phyloP scores from a whole-genome alignment of 1,139 yeast species.

The Spathaspora sp. region DNA sequence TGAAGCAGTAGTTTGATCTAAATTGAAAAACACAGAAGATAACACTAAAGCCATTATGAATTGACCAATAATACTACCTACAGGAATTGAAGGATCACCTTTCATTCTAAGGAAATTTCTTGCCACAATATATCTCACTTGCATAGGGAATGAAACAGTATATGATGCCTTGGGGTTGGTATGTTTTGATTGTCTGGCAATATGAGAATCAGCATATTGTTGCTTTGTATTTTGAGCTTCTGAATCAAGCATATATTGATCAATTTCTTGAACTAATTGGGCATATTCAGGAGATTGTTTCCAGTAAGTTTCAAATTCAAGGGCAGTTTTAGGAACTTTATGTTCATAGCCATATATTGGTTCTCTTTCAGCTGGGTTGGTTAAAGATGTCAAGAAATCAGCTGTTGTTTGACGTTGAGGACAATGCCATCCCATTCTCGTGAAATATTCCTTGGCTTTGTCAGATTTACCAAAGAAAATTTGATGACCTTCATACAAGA shows the following conservation, averaged over 20 bases:
- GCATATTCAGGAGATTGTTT: conserved; percentile 20
- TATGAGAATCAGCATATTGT: conserved; percentile 51
- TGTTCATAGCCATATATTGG: conserved; percentile 45
- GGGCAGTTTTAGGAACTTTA: conserved; percentile 25
- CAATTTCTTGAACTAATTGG: conserved; percentile 18
- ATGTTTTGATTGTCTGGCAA: conserved; percentile 57
- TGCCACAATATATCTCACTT: conserved; percentile 55
- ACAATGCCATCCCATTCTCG: conserved; percentile 54
- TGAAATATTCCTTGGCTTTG: conserved; percentile 54
- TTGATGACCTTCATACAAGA: conserved; percentile 76
- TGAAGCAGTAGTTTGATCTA: conserved; percentile 47
- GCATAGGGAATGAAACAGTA: conserved; percentile 65
- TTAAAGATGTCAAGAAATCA: conserved; percentile 74
- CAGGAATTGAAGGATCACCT: conserved; percentile 67
- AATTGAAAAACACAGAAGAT: conserved; percentile 64
- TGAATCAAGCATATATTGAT: conserved; percentile 14
- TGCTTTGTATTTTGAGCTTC: conserved; percentile 19
- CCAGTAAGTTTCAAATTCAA: conserved; percentile 27
- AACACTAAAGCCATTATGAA: conserved; percentile 71
- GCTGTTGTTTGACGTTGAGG: conserved; percentile 80
- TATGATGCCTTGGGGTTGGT: conserved; percentile 57
- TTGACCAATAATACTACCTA: conserved; percentile 62
- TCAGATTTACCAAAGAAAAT: conserved; percentile 67
- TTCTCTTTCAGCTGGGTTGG: conserved; percentile 66
- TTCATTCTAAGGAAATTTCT: conserved; percentile 64